Evolutionary conservation across 2,329 filamentous ascomycete species (phyloP).

Genomic region (Hirsutella rhossiliensis): DNA sequence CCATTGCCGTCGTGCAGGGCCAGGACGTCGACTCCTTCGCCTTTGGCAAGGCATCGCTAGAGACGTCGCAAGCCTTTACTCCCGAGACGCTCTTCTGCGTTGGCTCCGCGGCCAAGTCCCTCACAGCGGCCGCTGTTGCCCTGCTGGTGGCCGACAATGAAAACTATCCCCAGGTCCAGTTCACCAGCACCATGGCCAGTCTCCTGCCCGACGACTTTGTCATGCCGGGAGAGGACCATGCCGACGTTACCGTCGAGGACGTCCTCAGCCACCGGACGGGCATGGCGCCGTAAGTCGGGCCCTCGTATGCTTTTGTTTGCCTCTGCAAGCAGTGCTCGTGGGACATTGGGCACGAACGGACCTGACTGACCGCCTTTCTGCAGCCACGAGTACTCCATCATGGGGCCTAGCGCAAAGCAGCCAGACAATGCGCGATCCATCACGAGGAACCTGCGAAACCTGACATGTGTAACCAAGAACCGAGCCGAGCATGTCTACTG

Average conservation of each 20-base stretch:
- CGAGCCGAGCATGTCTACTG: constrained; percentile 12
- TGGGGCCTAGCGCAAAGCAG: constrained; percentile 6
- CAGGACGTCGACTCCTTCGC: constrained; percentile 8
- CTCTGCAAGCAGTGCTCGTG: background rate
- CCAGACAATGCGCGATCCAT: constrained; percentile 11
- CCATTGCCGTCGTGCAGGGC: constrained; percentile 10
- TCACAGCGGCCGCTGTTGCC: constrained; percentile 13
- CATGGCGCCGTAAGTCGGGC: constrained; percentile 10
- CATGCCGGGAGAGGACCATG: constrained; percentile 9
- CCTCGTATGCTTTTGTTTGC: background rate
- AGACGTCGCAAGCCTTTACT: constrained; percentile 6
- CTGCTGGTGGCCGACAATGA: constrained; percentile 10
- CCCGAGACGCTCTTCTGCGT: constrained; percentile 15
- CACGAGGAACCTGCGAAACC: constrained; percentile 14
- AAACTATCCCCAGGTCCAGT: constrained; percentile 9
- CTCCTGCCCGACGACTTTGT: constrained; percentile 15
- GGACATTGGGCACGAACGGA: background rate
- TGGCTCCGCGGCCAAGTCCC: constrained; percentile 12
- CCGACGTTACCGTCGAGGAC: constrained; percentile 12
- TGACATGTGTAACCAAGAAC: constrained; percentile 9
- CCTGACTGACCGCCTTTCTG: background rate
- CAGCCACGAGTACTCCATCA: constrained; percentile 13
- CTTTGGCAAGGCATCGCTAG: constrained; percentile 9
- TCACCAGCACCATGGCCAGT: constrained; percentile 10
- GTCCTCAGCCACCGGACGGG: constrained; percentile 13